Base-by-base conservation (phyloP, 306 rosid genomes). In the Luffa acutangula region DNA sequence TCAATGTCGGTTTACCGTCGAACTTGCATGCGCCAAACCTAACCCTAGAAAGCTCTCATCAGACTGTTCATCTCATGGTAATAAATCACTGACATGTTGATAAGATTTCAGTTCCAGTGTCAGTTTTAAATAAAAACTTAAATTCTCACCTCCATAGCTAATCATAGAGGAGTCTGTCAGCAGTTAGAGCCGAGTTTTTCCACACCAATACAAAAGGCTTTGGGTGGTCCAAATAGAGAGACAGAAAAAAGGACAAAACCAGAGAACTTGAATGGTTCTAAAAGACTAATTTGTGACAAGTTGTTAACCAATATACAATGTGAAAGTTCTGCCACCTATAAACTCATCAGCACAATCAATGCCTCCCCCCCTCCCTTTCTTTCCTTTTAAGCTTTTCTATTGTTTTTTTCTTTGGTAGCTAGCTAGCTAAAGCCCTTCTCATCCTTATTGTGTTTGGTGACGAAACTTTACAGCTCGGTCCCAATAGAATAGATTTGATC, bases 231-330 rank as follows among this genome's bases (percentile, higher is more conserved):
- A 75, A 15, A 52, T 53, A 1, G 9, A 53, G 31, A 9, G 64
- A 53, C 78, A 51, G 63, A 17, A 56, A 75, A 51, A 75, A 9
- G 63, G 63, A 75, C 78, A 75, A 53, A 75, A 34, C 17, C 18
- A 52, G 9, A 52, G 9, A 36, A 75, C 18, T 36, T 9, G 33
- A 53, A 75, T 3, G 18, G 64, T 18, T 52, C 48, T 75, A 53
- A 25, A 25, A 74, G 25, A 74, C 45, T 74, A 49, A 66, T 74
- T 4, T 74, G 78, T 74, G 78, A 75, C 78, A 49, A 75, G 48
- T 53, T 74, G 46, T 49, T 75, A 17, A 17, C 78, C 78, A 51
- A 74, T 52, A 74, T 74, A 74, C 58, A 74, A 46, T n/a, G 31
- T 17, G 76, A 73, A 13, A 14, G 42, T 73, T 46, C 42, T 46